Base-by-base conservation (phyloP, 805 yeast genomes). In the Martiniozyma abietophila region DNA sequence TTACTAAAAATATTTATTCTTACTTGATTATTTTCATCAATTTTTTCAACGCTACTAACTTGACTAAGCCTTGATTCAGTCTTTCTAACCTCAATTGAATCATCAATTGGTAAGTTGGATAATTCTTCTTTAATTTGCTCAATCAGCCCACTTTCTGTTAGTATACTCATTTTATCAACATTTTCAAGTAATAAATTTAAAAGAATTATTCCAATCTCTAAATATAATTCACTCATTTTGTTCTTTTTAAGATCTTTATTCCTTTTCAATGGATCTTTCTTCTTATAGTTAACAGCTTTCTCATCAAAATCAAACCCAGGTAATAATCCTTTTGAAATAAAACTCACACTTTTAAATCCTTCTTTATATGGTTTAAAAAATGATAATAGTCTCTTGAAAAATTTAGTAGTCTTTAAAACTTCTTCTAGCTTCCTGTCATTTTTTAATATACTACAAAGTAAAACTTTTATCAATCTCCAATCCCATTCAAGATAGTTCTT, bases 291-390 rank as follows among this genome's bases (percentile, higher is more conserved):
- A 32, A 17, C 15, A 22, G 19, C 18, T 25, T 27, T 14, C 28
- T 15, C 20, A 15, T n/a, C 21, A 20, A 26, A 29, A 5, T 18
- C 20, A 21, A 26, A 32, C 12, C 35, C 35, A 25, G 35, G 35
- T 19, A 32, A 19, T 2, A 25, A 11, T 4, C 35, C 11, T 8
- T 8, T 21, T 8, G 24, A 21, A 21, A 8, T 8, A 21, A 21
- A 21, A 8, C 8, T 4, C 2, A 37, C 23, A 12, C 25, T 23
- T 11, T 81, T 64, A 54, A 86, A 89, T 36, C 96, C 63, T 47
- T 78, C 75, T 56, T 94, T 88, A 60, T 88, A 80, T 0, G 99
- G 98, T 35, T 97, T 65, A 52, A 76, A 89, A 52, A 89, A 92
- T 2, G 95, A 82, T 46, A 88, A 54, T 18, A 92, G 53, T 36